phyloP scores from a whole-genome alignment of 192 early-diverging fungal genomes.

The Podila epigama region DNA sequence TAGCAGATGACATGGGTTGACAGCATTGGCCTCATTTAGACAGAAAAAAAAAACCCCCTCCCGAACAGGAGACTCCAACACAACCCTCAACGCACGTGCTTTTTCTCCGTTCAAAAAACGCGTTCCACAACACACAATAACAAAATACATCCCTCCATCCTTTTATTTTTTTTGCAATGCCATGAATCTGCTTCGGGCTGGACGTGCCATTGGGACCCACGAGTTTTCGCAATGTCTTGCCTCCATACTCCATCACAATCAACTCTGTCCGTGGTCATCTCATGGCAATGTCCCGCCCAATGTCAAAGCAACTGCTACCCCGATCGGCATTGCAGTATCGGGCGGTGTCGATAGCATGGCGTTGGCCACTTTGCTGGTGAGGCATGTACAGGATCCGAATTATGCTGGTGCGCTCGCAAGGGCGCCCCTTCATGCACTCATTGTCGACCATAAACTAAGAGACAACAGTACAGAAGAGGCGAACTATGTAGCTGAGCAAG shows the following conservation, averaged over 20 bases:
- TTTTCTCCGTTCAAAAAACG: too few species aligned
- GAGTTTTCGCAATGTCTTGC: constrained; percentile 21
- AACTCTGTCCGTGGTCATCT: neutral
- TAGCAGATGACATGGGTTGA: too few species aligned
- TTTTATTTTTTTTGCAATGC: neutral
- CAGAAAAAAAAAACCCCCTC: too few species aligned
- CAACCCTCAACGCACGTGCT: too few species aligned
- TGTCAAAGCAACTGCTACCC: neutral
- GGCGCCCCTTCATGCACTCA: constrained; percentile 44
- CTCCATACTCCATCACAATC: neutral
- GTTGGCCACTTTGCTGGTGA: constrained; percentile 25
- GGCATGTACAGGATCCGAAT: neutral
- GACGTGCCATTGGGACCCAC: constrained; percentile 19
- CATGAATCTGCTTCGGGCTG: neutral
- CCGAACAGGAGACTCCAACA: too few species aligned
- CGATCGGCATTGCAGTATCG: constrained; percentile 47
- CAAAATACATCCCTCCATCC: neutral
- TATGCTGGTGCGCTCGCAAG: too few species aligned
- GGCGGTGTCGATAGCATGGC: constrained; percentile 52
- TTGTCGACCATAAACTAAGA: constrained; percentile 57
- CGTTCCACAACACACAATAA: too few species aligned
- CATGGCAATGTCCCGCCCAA: neutral
- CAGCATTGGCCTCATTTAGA: too few species aligned
- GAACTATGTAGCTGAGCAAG: constrained; percentile 23
- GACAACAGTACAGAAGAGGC: constrained; percentile 51